Conservation (phyloP, 495 filamentous ascomycete species). For the Letharia lupina region DNA sequence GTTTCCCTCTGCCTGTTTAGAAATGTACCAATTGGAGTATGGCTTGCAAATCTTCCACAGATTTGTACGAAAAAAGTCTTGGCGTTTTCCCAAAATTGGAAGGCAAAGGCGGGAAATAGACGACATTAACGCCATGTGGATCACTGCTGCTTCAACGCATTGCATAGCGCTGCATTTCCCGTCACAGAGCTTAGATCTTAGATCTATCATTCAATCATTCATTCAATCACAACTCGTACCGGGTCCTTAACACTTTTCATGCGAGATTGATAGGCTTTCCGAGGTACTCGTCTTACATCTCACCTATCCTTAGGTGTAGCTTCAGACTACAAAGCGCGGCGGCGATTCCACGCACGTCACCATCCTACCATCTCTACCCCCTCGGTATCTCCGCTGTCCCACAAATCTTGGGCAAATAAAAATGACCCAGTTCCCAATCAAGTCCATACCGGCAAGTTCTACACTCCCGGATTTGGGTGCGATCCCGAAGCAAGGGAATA, state of each 20-base stretch:
- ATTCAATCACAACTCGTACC: neutral
- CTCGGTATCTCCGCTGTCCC: neutral
- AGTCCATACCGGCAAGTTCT: neutral
- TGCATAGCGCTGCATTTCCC: constrained; percentile 10
- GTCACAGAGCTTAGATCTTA: neutral
- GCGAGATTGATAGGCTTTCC: neutral
- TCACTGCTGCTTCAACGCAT: constrained; percentile 16
- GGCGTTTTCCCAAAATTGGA: constrained; percentile 11
- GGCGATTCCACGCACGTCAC: neutral
- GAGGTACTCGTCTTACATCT: neutral
- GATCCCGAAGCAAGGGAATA: neutral
- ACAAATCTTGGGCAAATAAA: neutral
- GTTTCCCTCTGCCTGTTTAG: constrained; percentile 85
- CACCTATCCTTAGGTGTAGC: neutral
- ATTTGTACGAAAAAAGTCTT: constrained; percentile 17
- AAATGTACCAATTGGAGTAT: constrained; percentile 7
- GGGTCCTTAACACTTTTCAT: neutral
- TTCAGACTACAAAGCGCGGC: neutral
- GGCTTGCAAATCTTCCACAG: constrained; percentile 25
- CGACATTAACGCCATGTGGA: constrained; percentile 8
- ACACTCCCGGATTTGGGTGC: neutral
- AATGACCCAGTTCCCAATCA: neutral
- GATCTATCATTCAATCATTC: neutral
- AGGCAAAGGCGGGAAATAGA: constrained; percentile 2
- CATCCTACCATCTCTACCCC: neutral